phyloP scores from a whole-genome alignment of 495 filamentous ascomycete species.

The Penicillium nucicola region DNA sequence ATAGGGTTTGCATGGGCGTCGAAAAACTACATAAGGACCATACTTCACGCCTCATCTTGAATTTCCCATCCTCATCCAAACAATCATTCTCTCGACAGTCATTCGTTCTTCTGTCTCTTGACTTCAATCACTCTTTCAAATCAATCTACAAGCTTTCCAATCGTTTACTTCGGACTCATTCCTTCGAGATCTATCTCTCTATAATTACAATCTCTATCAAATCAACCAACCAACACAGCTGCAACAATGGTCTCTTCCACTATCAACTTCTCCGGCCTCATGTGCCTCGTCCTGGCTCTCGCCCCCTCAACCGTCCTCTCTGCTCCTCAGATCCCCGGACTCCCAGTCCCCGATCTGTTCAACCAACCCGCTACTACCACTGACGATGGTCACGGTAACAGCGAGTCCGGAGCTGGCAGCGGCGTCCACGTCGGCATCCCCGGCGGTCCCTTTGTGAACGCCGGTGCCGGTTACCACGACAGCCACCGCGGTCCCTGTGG shows the following conservation, averaged over 20 bases:
- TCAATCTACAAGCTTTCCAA: slow-evolving; percentile 12
- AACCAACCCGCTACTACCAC: slow-evolving; percentile 10
- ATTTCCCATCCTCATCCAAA: slow-evolving; percentile 19
- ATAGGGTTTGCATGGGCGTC: neutral
- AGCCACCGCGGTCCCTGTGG: slow-evolving; percentile 19
- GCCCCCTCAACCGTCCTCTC: slow-evolving; percentile 33
- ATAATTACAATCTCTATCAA: neutral
- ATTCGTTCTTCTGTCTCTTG: slow-evolving; percentile 17
- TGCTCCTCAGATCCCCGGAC: slow-evolving; percentile 20
- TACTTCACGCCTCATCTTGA: slow-evolving; percentile 6
- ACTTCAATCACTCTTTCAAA: slow-evolving; percentile 4
- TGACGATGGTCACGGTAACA: slow-evolving; percentile 15
- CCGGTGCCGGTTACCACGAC: slow-evolving; percentile 15
- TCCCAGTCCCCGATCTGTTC: slow-evolving; percentile 13
- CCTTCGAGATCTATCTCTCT: neutral
- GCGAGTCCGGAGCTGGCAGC: slow-evolving; percentile 25
- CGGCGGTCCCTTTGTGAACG: slow-evolving; percentile 23
- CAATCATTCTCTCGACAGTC: slow-evolving; percentile 18
- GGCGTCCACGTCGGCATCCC: slow-evolving; percentile 28
- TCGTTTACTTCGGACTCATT: slow-evolving; percentile 11
- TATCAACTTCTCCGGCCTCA: slow-evolving; percentile 31
- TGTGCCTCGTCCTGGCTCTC: slow-evolving; percentile 35
- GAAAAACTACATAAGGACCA: slow-evolving; percentile 28
- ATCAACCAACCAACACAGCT: neutral
- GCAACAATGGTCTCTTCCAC: slow-evolving; percentile 29